phyloP scores from a whole-genome alignment of 208 protist species.

The Crithidia expoeki region DNA sequence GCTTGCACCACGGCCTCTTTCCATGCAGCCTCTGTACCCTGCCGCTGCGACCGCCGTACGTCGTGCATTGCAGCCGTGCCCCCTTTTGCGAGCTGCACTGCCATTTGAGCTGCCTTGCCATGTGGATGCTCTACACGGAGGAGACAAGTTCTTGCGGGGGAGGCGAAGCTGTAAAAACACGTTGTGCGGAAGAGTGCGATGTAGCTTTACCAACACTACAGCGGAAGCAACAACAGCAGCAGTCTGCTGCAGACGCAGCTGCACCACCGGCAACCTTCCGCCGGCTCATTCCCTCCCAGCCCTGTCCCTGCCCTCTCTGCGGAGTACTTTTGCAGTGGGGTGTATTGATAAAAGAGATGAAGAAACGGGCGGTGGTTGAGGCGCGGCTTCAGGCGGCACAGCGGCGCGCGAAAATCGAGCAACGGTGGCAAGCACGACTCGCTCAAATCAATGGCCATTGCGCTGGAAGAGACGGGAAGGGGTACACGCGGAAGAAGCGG shows the following conservation, averaged over 20 bases:
- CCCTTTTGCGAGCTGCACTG: constrained; percentile 68
- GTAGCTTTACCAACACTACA: neutral
- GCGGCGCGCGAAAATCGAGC: constrained; percentile 55
- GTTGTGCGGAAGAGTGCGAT: neutral
- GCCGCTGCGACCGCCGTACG: constrained; percentile 56
- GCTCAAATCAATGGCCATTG: constrained; percentile 22
- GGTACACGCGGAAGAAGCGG: constrained; percentile 9
- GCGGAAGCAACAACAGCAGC: neutral
- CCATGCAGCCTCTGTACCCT: constrained; percentile 79
- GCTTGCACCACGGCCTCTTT: constrained; percentile 45
- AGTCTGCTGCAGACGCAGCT: neutral
- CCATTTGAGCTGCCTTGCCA: constrained; percentile 74
- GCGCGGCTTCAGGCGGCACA: constrained; percentile 39
- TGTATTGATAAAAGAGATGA: constrained; percentile 60
- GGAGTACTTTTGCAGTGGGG: constrained; percentile 67
- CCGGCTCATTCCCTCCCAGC: constrained; percentile 21
- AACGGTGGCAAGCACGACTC: constrained; percentile 43
- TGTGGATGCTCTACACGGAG: constrained; percentile 67
- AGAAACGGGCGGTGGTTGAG: constrained; percentile 58
- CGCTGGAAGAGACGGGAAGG: neutral
- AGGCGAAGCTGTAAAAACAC: neutral
- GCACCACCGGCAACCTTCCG: constrained; percentile 4
- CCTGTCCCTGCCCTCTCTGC: constrained; percentile 75
- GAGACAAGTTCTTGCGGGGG: neutral
- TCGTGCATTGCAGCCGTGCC: constrained; percentile 65